Evolutionary conservation across 495 filamentous ascomycete species (phyloP).

Genomic region (Hypoxylon trugodes): DNA sequence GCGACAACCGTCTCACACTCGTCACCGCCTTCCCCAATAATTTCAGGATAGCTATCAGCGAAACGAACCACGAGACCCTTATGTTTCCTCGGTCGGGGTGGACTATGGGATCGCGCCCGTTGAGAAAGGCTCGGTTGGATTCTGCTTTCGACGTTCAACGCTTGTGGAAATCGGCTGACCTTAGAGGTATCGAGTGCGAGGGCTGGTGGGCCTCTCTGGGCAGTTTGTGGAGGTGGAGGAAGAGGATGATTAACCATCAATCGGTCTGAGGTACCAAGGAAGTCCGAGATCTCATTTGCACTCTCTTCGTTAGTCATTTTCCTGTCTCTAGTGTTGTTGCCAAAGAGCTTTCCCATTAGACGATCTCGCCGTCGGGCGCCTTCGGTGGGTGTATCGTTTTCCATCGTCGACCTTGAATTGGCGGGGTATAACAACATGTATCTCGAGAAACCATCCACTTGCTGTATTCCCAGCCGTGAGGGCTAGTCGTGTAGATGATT

Average conservation of each 20-base stretch:
- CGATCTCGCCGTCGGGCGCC: constrained; percentile 53
- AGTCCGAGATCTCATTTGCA: constrained; percentile 53
- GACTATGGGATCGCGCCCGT: constrained; percentile 46
- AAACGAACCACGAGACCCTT: constrained; percentile 80
- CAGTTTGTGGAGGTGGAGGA: constrained; percentile 36
- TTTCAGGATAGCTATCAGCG: constrained; percentile 67
- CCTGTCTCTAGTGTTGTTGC: constrained; percentile 44
- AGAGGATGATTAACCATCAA: constrained; percentile 51
- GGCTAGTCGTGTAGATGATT: constrained; percentile 4
- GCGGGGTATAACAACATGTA: constrained; percentile 32
- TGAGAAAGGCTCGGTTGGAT: constrained; percentile 44
- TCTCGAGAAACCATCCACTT: constrained; percentile 30
- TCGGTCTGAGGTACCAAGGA: constrained; percentile 54
- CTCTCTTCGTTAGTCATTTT: constrained; percentile 52
- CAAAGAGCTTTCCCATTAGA: constrained; percentile 61
- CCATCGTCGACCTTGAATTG: constrained; percentile 47
- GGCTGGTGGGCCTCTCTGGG: constrained; percentile 43
- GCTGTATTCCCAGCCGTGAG: constrained; percentile 9
- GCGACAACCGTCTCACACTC: constrained; percentile 73
- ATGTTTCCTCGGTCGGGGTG: constrained; percentile 43
- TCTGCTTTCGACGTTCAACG: constrained; percentile 45
- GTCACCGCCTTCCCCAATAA: constrained; percentile 90
- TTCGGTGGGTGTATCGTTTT: constrained; percentile 51
- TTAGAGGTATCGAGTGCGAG: constrained; percentile 58
- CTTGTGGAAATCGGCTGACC: constrained; percentile 55